Base-by-base conservation (phyloP, 1,139 yeast species). In the Keqinozyma sinolaborantium region DNA sequence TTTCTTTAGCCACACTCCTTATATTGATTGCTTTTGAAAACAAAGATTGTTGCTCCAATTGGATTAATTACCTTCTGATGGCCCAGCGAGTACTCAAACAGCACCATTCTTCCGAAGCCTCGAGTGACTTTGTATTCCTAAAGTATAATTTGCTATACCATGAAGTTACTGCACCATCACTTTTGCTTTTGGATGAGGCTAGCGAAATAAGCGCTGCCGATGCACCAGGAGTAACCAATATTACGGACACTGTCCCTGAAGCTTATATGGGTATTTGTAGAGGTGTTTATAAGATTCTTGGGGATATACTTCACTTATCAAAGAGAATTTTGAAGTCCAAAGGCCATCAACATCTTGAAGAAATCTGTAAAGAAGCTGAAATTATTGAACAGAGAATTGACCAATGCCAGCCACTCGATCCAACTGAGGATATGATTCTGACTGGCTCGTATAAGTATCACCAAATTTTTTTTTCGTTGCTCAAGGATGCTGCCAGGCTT, bases 201-300 rank as follows among this genome's bases (percentile, higher is more conserved):
- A 14, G 20, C 26, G 2, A 25, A 33, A n/a, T 30, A 33, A 23
- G 10, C 23, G 2, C 33, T 30, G 25, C 11, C 11, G 13, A 9
- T 16, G 24, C 2, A 32, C 11, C 32, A 7, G 27, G 23, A 11
- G 29, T 28, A 8, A 18, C 26, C 7, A 31, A 30, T 8, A 26
- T 31, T n/a, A 14, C 28, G 12, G 38, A 31, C 16, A 30, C 30
- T 16, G 6, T 12, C 18, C 39, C 39, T 2, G 39, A 36, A 24
- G 32, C 35, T n/a, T 30, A 36, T 27, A 37, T 37, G 36, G 41
- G 41, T 14, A 26, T 35, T 4, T 29, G 31, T 47, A 31, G 26
- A 19, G 5, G 26, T 4, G 30, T 36, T 14, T 36, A 36, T 18
- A 23, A 14, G 15, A 25, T 36, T 3, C 30, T 28, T 13, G 14